Evolutionary conservation across 2,329 filamentous ascomycete genomes (phyloP).

Genomic region (Colletotrichum sp.): DNA sequence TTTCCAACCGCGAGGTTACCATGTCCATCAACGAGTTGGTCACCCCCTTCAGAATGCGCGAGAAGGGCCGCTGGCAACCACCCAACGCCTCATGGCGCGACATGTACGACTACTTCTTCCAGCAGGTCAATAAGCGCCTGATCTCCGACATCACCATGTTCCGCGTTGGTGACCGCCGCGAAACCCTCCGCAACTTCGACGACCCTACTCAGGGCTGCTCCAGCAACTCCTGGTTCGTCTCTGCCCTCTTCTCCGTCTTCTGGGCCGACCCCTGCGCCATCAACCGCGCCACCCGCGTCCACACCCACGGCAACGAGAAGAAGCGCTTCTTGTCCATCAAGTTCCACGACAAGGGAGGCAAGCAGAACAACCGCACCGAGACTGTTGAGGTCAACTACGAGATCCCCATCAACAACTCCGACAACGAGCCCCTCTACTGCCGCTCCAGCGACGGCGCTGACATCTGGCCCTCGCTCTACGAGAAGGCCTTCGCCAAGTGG

Average conservation of each 20-base stretch:
- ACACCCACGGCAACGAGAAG: constrained; percentile 28
- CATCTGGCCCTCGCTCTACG: constrained; percentile 50
- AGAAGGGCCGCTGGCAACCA: constrained; percentile 38
- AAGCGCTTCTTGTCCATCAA: constrained; percentile 34
- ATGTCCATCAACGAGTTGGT: constrained; percentile 44
- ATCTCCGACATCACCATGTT: constrained; percentile 36
- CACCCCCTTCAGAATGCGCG: constrained; percentile 37
- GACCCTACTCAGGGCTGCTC: constrained; percentile 47
- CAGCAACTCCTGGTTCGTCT: constrained; percentile 47
- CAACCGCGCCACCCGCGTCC: constrained; percentile 37
- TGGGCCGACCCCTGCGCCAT: constrained; percentile 47
- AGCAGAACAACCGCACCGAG: constrained; percentile 41
- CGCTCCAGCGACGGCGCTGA: constrained; percentile 44
- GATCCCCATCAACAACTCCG: constrained; percentile 48
- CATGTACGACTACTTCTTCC: constrained; percentile 40
- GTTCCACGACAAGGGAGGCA: constrained; percentile 50
- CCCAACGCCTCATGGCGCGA: constrained; percentile 47
- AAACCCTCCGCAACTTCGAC: constrained; percentile 35
- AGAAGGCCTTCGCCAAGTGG: constrained; percentile 54
- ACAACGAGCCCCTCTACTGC: constrained; percentile 45
- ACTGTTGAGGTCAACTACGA: constrained; percentile 47
- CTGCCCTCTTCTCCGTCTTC: constrained; percentile 49
- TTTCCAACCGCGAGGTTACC: constrained; percentile 44
- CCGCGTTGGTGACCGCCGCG: constrained; percentile 25
- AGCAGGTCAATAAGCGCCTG: constrained; percentile 32